A percentile compares a stretch with the other conserved stretches of the same genome.
Conservation (phyloP, 2,329 filamentous ascomycete species). For the Hymenotorrendiella dingleyae region DNA sequence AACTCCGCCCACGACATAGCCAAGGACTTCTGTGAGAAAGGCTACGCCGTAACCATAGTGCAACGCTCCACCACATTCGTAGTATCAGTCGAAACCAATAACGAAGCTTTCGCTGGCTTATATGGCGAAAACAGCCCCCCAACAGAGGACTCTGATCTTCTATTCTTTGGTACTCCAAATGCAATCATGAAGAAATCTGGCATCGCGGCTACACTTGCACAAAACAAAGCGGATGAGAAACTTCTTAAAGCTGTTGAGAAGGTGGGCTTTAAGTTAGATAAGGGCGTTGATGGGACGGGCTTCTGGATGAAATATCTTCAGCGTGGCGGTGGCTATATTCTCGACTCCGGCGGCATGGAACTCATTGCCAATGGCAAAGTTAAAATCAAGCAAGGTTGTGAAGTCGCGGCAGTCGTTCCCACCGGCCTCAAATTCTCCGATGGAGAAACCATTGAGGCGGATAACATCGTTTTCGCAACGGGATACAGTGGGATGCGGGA, state of each 20-base stretch:
- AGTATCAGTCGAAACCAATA: constrained; percentile 45
- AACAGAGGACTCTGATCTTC: constrained; percentile 60
- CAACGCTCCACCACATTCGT: constrained; percentile 63
- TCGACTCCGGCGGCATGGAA: constrained; percentile 48
- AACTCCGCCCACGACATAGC: constrained; percentile 66
- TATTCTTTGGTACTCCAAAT: constrained; percentile 50
- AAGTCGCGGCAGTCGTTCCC: constrained; percentile 38
- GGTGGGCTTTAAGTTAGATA: constrained; percentile 53
- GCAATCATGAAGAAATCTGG: constrained; percentile 57
- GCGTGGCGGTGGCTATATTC: constrained; percentile 54
- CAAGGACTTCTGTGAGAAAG: constrained; percentile 61
- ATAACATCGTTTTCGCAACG: constrained; percentile 45
- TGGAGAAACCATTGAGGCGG: constrained; percentile 41
- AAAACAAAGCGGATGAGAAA: constrained; percentile 32
- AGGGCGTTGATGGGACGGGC: constrained; percentile 49
- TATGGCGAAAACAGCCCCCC: constrained; percentile 36
- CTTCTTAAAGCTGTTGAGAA: constrained; percentile 44
- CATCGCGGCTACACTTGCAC: constrained; percentile 36
- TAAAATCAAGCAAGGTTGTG: constrained; percentile 42
- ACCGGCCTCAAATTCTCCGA: constrained; percentile 37
- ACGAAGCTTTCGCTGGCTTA: constrained; percentile 39
- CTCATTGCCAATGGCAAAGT: constrained; percentile 51
- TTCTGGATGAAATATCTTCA: constrained; percentile 55
- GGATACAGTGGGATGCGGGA: constrained; percentile 50
- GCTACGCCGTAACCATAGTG: constrained; percentile 62